Evolutionary conservation across 139 green algal species (phyloP), one percentile per base, ranked within the genome.

Genomic region (Volvox reticuliferus): DNA sequence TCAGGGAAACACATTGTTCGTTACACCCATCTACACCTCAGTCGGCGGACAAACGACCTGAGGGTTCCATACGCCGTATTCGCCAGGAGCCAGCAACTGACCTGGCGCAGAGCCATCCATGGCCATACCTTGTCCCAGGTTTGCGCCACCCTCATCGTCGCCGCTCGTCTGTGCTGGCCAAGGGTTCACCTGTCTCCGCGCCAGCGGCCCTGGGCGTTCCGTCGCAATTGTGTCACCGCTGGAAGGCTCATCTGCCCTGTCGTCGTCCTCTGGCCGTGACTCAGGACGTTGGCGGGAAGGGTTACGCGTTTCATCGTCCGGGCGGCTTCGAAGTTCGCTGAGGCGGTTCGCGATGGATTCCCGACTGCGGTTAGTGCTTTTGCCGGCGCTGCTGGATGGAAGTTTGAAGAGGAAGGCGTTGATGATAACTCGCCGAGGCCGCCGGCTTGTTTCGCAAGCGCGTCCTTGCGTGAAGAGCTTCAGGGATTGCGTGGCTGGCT

Each of bases 341-440:
- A 90, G 50, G 9, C 86, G 71, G 50, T 37, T 90, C 37, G 22
- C 62, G 21, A 90, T 50, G 2, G 50, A 35, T 20, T 88, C 83
- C 67, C 50, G 44, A 28, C 33, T 55, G 33, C 76, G 32, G 21
- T 71, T 86, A 24, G n/a, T 76, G 61, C 20, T 30, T 6, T 21
- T 62, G 81, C 81, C 17, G 32, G 21, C 67, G 37, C 68, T 89
- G 84, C 36, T 81, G 36, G 84, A 37, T 50, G 28, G 2, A 0
- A 28, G 26, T 6, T 80, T 68, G 24, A 80, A 71, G 14, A 89
- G 68, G 28, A 89, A 89, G 36, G 84, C 84, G 68, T 21, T 89
- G 84, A 89, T 73, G 17, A 55, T 44, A 33, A 84, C 36, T 84
- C 78, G 36, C 78, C 37, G 78, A 21, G 78, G 32, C 9, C 36